Conservation (phyloP, 352 stramenopile genomes). For the Phytophthora nicotianae region DNA sequence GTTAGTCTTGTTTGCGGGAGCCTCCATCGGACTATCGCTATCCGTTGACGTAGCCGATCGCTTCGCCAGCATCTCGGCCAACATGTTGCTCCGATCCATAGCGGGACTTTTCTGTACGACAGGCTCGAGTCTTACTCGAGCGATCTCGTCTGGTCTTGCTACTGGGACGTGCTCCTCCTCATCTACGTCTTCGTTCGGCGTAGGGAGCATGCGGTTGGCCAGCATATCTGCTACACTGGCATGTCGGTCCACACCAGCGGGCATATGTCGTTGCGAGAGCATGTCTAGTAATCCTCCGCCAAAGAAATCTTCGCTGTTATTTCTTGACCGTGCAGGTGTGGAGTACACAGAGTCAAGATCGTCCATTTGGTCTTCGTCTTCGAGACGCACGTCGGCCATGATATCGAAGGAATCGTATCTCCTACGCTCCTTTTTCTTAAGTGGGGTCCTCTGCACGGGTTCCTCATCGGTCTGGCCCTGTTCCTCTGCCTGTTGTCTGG, state of each 20-base stretch:
- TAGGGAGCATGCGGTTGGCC: conserved; percentile 14
- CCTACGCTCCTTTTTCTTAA: conserved; percentile 27
- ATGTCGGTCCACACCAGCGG: conserved; percentile 33
- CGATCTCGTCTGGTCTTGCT: background rate
- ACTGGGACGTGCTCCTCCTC: conserved; percentile 16
- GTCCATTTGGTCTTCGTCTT: conserved; percentile 29
- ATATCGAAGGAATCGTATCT: conserved; percentile 43
- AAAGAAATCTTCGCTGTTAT: conserved; percentile 42
- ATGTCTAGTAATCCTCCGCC: conserved; percentile 33
- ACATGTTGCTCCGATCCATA: conserved; percentile 35
- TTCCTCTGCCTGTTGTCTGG: conserved; percentile 25
- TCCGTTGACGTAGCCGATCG: conserved; percentile 23
- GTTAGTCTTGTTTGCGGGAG: conserved; percentile 26
- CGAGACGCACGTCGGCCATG: conserved; percentile 29
- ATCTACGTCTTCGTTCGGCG: conserved; percentile 17
- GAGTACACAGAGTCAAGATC: conserved; percentile 37
- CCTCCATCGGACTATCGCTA: conserved; percentile 4
- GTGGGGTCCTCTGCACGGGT: conserved; percentile 9
- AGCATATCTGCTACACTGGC: conserved; percentile 45
- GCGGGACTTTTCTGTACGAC: conserved; percentile 7
- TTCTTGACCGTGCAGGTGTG: conserved; percentile 28
- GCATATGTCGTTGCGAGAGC: conserved; percentile 45
- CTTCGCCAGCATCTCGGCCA: conserved; percentile 46
- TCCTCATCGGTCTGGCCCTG: conserved; percentile 26
- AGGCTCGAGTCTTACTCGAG: background rate